Conservation (phyloP, 371 early-diverging fungal species). For the Basidiobolus meristosporus region DNA sequence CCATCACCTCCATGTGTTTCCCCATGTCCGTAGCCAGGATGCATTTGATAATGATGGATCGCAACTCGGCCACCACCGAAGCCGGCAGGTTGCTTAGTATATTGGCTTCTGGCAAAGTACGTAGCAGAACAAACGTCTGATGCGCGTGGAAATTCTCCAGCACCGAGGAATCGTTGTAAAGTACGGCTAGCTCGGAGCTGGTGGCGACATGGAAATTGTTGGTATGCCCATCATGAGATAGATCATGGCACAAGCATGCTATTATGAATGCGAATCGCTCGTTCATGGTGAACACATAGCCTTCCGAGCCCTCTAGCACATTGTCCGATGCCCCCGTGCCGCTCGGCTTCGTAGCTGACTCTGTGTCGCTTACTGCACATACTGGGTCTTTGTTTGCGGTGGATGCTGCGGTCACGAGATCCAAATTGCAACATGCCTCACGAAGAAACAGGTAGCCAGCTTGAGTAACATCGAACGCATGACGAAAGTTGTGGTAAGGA, state of each 20-base stretch:
- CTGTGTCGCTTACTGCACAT: too few relatives aligned
- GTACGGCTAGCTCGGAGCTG: conserved; percentile 72
- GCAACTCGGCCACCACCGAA: conserved; percentile 16
- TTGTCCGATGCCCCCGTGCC: conserved; percentile 3
- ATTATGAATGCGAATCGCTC: conserved; percentile 52
- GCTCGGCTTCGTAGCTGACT: too few relatives aligned
- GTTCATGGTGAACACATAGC: conserved; percentile 29
- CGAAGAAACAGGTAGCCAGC: conserved; percentile 48
- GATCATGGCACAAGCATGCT: conserved; percentile 65
- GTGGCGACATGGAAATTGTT: conserved; percentile 61
- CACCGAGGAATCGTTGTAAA: conserved; percentile 22
- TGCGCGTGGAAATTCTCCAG: conserved; percentile 86
- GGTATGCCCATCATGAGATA: conserved; percentile 72
- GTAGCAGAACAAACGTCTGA: conserved; percentile 9
- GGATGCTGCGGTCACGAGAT: too few relatives aligned
- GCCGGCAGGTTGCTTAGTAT: conserved; percentile 20
- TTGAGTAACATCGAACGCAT: conserved; percentile 72
- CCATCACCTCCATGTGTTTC: conserved; percentile 24
- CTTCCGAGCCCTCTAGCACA: conserved; percentile 10
- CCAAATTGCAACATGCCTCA: conserved; percentile 20
- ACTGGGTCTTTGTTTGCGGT: too few relatives aligned
- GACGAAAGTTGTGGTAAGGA: conserved; percentile 68
- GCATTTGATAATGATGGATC: conserved; percentile 39
- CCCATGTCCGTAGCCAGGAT: conserved; percentile 76
- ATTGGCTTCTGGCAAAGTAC: conserved; percentile 13